Evolutionary conservation across 768 basidiomycete genomes (phyloP).

Genomic region (Phanerochaete carnosa): DNA sequence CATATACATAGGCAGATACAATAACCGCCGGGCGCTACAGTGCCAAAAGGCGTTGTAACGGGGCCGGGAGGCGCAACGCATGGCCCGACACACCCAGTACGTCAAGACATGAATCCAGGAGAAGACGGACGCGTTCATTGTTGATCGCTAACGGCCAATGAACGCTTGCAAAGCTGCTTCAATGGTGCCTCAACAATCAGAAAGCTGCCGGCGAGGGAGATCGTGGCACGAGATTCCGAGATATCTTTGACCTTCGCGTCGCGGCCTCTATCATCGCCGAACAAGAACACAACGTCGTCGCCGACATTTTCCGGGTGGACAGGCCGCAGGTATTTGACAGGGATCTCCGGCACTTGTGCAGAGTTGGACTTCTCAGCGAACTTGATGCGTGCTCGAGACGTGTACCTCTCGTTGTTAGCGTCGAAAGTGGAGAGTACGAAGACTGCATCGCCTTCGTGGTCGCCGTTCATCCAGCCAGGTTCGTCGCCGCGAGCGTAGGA

Average conservation of each 20-base stretch:
- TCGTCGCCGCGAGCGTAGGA: conserved; percentile 12
- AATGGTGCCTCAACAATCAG: conserved; percentile 18
- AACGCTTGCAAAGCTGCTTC: conserved; percentile 12
- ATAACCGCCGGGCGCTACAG: no score
- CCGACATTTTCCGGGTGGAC: conserved; percentile 19
- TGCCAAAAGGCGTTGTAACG: no score
- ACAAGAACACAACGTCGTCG: conserved; percentile 17
- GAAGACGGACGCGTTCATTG: not conserved
- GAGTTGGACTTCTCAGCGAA: conserved; percentile 18
- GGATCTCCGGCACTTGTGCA: conserved; percentile 17
- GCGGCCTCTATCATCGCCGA: conserved; percentile 17
- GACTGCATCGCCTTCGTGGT: conserved; percentile 24
- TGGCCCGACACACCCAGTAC: no score
- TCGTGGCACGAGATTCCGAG: conserved; percentile 5
- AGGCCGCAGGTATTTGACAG: conserved; percentile 22
- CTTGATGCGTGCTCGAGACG: conserved; percentile 21
- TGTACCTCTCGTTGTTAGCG: conserved; percentile 19
- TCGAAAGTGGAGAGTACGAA: conserved; percentile 23
- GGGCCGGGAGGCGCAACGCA: no score
- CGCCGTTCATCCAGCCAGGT: conserved; percentile 21
- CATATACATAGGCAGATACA: not conserved
- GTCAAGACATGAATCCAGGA: no score
- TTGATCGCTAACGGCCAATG: not conserved
- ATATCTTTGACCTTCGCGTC: conserved; percentile 17
- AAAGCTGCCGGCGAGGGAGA: conserved; percentile 12